These are phyloP conservation scores for Saccharum officinarum DNA, from an alignment of 176 grass and related monocot species.

Conservation along the genomic window DNA sequence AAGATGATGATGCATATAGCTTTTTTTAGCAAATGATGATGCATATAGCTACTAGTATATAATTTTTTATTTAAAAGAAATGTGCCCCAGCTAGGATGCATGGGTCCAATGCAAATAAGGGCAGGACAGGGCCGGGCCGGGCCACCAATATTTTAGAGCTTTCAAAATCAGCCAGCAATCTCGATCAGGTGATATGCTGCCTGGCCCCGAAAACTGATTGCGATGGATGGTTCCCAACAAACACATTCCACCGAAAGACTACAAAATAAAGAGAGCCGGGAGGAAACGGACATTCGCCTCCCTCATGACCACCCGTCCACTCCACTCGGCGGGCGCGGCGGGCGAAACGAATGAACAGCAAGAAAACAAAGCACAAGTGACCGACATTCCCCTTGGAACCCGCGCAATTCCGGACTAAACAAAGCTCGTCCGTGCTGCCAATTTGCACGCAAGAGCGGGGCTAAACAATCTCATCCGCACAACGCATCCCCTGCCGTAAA, in stretches of 20 bases:
- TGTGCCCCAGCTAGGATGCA: not conserved
- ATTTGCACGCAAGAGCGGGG: conserved; percentile 22
- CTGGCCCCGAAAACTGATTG: conserved; percentile 39
- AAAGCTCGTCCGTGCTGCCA: conserved; percentile 18
- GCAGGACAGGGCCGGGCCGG: no score
- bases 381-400: conserved; percentile 58
- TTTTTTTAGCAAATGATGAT: not conserved
- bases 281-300: conserved; percentile 46
- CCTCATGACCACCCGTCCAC: not conserved
- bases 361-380: conserved; percentile 57
- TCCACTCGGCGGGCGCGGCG: not conserved
- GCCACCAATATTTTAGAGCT: not conserved
- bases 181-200: conserved; percentile 35
- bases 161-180: conserved; percentile 36
- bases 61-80: not conserved
- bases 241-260: conserved; percentile 36
- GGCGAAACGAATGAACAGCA: conserved; percentile 33
- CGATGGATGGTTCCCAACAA: conserved; percentile 37
- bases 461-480: conserved; percentile 41
- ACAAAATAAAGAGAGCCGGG: not conserved
- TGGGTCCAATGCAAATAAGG: not conserved
- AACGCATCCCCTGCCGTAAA: conserved; percentile 21
- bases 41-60: no score
- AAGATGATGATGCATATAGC: not conserved
- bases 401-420: conserved; percentile 12